phyloP scores from a whole-genome alignment of 495 filamentous ascomycete genomes.

The Terfezia claveryi region DNA sequence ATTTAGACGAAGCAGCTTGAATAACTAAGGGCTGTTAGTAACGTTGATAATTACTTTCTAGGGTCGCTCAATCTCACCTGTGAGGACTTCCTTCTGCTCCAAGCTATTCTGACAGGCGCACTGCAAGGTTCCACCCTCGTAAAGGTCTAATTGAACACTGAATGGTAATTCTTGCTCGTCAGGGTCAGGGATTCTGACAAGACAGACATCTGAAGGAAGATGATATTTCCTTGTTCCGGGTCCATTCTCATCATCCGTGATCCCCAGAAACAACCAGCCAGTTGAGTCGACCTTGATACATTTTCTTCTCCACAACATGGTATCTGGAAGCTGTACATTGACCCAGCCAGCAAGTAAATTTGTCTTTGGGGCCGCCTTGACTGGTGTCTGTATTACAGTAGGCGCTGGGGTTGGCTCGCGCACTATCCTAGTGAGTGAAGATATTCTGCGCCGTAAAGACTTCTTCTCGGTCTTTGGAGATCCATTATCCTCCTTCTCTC shows the following conservation, averaged over 20 bases:
- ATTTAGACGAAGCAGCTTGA: no score
- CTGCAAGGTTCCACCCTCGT: conserved; percentile 17
- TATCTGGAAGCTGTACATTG: conserved; percentile 19
- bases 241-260: conserved; percentile 18
- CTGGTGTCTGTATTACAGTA: background rate
- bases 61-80: background rate
- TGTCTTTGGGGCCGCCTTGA: conserved; percentile 5
- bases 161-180: conserved; percentile 20
- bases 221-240: conserved; percentile 17
- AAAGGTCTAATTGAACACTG: conserved; percentile 15
- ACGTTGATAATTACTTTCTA: no score
- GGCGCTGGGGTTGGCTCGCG: background rate
- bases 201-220: conserved; percentile 11
- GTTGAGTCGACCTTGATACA: conserved; percentile 16
- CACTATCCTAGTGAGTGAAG: background rate
- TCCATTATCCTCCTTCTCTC: background rate
- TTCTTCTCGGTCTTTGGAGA: background rate
- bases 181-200: conserved; percentile 16
- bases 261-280: conserved; percentile 17
- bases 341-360: conserved; percentile 18
- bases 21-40: no score
- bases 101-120: conserved; percentile 17
- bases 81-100: conserved; percentile 19
- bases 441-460: background rate
- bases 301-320: conserved; percentile 20